A percentile compares a stretch with the other conserved stretches of the same genome.
These are phyloP conservation scores for Penicilliopsis zonata DNA, from an alignment of 495 filamentous ascomycete genomes.

Conservation along the genomic window DNA sequence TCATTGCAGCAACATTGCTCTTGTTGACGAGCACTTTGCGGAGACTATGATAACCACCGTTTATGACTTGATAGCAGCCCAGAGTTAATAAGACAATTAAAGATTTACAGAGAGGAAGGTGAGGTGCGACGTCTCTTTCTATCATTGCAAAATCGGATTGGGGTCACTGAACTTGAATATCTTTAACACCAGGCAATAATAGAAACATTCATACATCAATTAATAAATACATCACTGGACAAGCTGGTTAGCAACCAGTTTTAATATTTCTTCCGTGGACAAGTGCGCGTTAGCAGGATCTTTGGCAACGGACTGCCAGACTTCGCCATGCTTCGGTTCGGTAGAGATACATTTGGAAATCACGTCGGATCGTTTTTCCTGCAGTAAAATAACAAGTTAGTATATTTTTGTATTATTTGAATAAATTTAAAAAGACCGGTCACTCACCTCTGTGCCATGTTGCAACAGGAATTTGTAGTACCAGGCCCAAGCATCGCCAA, in stretches of 20 bases:
- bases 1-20: too few relatives aligned
- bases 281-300: conserved; percentile 66
- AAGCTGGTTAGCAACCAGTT: conserved; percentile 48
- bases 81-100: too few relatives aligned
- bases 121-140: too few relatives aligned
- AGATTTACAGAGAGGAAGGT: too few relatives aligned
- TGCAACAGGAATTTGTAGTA: conserved; percentile 86
- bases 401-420: neutral
- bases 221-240: conserved; percentile 6
- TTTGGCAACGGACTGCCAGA: conserved; percentile 81
- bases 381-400: conserved; percentile 9
- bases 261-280: conserved; percentile 68
- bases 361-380: conserved; percentile 78
- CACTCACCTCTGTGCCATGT: conserved; percentile 66
- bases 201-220: too few relatives aligned
- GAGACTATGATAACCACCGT: too few relatives aligned
- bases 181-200: too few relatives aligned
- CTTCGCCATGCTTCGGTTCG: conserved; percentile 85
- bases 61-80: too few relatives aligned
- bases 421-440: neutral
- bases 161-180: too few relatives aligned
- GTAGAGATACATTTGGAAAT: conserved; percentile 59
- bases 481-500: conserved; percentile 96
- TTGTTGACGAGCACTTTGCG: too few relatives aligned
- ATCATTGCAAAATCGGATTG: too few relatives aligned